These are phyloP conservation scores for Monosporascus sp. DNA, from an alignment of 2,329 filamentous ascomycete species.

Conservation along the genomic window DNA sequence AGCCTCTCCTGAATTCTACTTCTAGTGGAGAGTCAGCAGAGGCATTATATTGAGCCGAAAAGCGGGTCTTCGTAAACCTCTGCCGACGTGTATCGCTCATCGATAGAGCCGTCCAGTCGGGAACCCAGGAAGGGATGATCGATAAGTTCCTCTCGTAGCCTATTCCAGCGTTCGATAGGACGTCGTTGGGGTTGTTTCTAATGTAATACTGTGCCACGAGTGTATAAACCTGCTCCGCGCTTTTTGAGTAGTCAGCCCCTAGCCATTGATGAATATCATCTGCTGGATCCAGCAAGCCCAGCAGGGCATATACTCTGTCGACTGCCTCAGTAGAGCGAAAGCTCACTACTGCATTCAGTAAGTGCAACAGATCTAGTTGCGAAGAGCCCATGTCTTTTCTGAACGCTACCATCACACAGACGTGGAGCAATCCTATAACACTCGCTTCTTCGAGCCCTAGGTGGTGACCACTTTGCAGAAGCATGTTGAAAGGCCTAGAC, in stretches of 20 bases:
- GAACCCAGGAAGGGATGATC: background rate
- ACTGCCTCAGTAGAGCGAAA: background rate
- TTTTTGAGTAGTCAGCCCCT: background rate
- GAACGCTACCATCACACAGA: background rate
- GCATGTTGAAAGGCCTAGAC: background rate
- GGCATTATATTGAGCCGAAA: background rate
- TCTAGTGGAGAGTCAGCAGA: background rate
- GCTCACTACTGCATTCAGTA: background rate
- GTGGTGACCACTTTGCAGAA: background rate
- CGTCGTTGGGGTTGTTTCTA: background rate
- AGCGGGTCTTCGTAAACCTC: background rate
- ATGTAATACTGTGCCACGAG: background rate
- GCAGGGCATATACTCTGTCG: background rate
- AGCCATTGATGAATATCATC: background rate
- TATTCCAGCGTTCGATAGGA: background rate
- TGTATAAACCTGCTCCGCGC: background rate
- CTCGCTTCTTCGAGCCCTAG: background rate
- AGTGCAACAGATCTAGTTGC: background rate
- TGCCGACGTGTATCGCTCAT: background rate
- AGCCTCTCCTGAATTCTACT: background rate
- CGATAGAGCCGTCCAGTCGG: background rate
- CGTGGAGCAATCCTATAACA: background rate
- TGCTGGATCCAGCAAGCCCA: background rate
- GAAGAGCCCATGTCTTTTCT: background rate
- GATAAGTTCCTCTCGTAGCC: background rate